Evolutionary conservation across 495 filamentous ascomycete species (phyloP).

Genomic region (Lasiosphaeria ovina): DNA sequence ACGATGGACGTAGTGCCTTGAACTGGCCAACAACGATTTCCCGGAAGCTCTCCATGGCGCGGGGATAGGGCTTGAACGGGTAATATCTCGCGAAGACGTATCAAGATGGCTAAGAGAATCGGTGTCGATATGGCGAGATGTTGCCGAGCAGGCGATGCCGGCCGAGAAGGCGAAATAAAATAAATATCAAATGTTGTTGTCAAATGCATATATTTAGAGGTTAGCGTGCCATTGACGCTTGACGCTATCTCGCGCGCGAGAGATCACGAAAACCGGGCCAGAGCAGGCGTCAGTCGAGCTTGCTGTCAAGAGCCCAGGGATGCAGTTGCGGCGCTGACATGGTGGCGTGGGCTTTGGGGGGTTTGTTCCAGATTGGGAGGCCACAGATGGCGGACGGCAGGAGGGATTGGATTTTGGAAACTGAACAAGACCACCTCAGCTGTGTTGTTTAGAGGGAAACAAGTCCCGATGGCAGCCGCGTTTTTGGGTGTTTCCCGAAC

Average conservation of each 20-base stretch:
- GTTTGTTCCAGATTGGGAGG: no score
- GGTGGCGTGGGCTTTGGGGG: background rate
- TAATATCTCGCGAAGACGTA: background rate
- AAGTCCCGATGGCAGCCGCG: no score
- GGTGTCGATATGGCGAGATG: background rate
- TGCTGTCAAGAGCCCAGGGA: background rate
- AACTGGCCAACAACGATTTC: conserved; percentile 36
- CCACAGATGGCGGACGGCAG: no score
- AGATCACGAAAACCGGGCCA: background rate
- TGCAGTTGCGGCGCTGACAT: conserved; percentile 3
- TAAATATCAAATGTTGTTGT: background rate
- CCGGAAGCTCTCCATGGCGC: conserved; percentile 24
- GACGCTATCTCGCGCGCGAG: background rate
- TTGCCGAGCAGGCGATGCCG: background rate
- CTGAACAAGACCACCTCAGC: no score
- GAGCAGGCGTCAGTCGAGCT: conserved; percentile 1
- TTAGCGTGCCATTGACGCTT: background rate
- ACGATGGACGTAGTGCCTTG: conserved; percentile 48
- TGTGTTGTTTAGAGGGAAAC: no score
- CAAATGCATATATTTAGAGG: background rate
- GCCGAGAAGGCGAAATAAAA: background rate
- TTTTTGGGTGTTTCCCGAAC: no score
- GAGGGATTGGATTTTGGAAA: no score
- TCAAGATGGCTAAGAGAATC: background rate
- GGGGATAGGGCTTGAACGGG: background rate